These are phyloP conservation scores for Clonostachys rhizophaga DNA, from an alignment of 2,329 filamentous ascomycete genomes.

Conservation along the genomic window DNA sequence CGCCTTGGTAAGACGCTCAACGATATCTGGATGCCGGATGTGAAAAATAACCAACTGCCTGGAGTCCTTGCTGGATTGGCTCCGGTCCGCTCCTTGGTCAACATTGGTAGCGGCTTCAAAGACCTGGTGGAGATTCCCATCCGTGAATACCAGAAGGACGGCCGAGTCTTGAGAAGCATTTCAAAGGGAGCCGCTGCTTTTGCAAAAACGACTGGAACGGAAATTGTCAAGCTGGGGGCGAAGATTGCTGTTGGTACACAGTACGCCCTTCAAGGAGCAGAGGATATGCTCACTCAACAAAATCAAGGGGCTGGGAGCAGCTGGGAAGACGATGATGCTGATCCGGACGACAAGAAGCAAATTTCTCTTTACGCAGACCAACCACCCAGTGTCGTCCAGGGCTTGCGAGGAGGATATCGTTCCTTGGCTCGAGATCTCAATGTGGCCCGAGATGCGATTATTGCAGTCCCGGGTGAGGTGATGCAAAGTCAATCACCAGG, in stretches of 20 bases:
- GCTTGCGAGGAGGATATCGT: slow-evolving; percentile 75
- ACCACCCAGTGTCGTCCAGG: slow-evolving; percentile 82
- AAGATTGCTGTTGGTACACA: slow-evolving; percentile 95
- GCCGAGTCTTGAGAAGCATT: slow-evolving; percentile 84
- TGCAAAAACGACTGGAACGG: slow-evolving; percentile 87
- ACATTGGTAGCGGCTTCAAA: slow-evolving; percentile 81
- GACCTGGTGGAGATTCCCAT: slow-evolving; percentile 88
- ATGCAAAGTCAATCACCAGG: slow-evolving; percentile 80
- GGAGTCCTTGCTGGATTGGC: slow-evolving; percentile 85
- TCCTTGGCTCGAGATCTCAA: slow-evolving; percentile 85
- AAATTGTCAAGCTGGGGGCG: slow-evolving; percentile 89
- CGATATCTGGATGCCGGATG: slow-evolving; percentile 94
- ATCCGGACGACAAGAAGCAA: slow-evolving; percentile 68
- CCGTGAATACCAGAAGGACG: slow-evolving; percentile 90
- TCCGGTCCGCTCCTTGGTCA: slow-evolving; percentile 84
- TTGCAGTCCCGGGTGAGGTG: slow-evolving; percentile 88
- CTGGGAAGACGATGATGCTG: slow-evolving; percentile 58
- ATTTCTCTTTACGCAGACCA: slow-evolving; percentile 94
- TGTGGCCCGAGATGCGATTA: slow-evolving; percentile 82
- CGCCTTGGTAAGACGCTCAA: slow-evolving; percentile 85
- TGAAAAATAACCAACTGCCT: slow-evolving; percentile 83
- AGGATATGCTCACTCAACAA: slow-evolving; percentile 62
- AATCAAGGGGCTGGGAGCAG: slow-evolving; percentile 25
- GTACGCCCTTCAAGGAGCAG: slow-evolving; percentile 83
- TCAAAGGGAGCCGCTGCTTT: slow-evolving; percentile 88